Evolutionary conservation across 108 stramenopile species (phyloP), one percentile per base, ranked within the genome.

Genomic region (Discostella stelligeroides): DNA sequence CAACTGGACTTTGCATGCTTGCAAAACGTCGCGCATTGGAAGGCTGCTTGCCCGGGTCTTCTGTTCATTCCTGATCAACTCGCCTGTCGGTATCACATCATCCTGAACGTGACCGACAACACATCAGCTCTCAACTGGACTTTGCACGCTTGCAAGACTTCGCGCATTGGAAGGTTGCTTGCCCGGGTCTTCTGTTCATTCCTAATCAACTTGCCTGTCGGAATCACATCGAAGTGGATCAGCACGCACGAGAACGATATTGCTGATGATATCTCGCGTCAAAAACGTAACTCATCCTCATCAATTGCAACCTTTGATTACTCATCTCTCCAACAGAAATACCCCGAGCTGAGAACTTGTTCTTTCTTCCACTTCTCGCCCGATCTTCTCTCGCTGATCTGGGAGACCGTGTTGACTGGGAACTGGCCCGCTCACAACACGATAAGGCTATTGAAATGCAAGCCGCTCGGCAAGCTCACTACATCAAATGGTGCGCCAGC

Each of bases 241-340:
- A 12, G 21, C 3, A 24, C 10, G 0, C 5, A 59, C 10, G 43
- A 58, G 0, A 73, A 73, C 28, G 0, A 24, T 7, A 59, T 73
- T 14, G 72, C 72, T 23, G 63, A 73, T 43, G 63, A 24, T 1
- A 73, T 73, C 20, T 73, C 72, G 11, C 72, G 72, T 12, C 56
- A 65, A 49, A 9, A 57, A 46, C 43, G 2, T 17, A 45, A 13
- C 43, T 17, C 20, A 39, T 20, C 38, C 2, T 23, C 13, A 53
- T 12, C 14, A 7, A 11, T 18, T 13, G 10, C 46, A 9, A 24
- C 27, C 14, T 69, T 58, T 28, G 40, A 69, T 37, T 64, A 47
- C 27, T 75, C 65, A 4, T 34, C 66, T 29, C 47, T 66, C 1
- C 3, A 38, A 49, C 73, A 74, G 73, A 53, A 9, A 17, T 60